Base-by-base conservation (phyloP, 345 rosid genomes). In the Citrus cavaleriei region DNA sequence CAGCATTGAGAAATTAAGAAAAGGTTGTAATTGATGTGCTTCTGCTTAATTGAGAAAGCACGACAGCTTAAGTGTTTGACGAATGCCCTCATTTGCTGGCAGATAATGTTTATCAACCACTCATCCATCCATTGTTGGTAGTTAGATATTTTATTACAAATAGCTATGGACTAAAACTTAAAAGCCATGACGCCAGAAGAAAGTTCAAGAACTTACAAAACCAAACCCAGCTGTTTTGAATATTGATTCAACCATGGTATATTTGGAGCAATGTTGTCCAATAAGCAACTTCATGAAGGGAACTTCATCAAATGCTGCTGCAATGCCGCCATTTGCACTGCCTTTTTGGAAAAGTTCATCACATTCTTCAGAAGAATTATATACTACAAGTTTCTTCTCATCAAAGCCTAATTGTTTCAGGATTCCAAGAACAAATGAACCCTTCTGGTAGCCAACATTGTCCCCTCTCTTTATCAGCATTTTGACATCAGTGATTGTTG, bases 141-240 rank as follows among this genome's bases (percentile, higher is more conserved):
- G 4, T 42, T 42, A 42, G 16, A 42, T 0, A 42, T 12, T 42
- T 42, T 42, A 12, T 42, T 42, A 2, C 14, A 0, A 42, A 12
- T 4, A 42, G 12, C 1, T 3, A 12, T 42, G 51, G 51, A 42
- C 9, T 40, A 40, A 40, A 40, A 9, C 38, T 10, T 42, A 42
- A 42, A 42, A 10, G 16, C 10, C 42, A 12, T 42, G 51, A 42
- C 16, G 0, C 51, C 1, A 42, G 16, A 3, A 68, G 72, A 60
- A 62, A n/a, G 38, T 2, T 1, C 4, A 4, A n/a, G 22, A 27
- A 77, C 88, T 81, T 79, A 89, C 92, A 9, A 90, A 90, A 19
- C 93, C 89, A 7, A 87, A 87, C 49, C 90, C 87, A 46, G 78
- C 87, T 5, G 81, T 72, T 10, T 75, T 80, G n/a, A 79, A 84